phyloP scores from a whole-genome alignment of 305 asterid species.

The Fraxinus sp. region DNA sequence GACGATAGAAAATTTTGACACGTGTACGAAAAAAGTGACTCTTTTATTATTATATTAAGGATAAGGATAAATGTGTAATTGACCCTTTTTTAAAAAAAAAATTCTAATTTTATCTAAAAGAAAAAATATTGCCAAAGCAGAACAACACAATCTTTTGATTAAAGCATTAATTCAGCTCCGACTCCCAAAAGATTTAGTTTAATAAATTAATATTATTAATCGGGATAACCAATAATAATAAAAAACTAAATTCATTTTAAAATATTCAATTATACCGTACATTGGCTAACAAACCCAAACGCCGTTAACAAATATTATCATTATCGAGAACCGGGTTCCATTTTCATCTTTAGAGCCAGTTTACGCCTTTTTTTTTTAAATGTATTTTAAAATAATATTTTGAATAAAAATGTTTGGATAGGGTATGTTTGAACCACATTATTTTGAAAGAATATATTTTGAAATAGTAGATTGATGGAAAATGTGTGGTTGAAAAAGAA shows the following conservation, averaged over 20 bases:
- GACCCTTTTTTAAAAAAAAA: too few relatives aligned
- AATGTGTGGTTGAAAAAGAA: too few relatives aligned
- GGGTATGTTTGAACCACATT: too few relatives aligned
- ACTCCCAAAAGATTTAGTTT: slow-evolving; percentile 52
- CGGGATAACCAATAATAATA: slow-evolving; percentile 72
- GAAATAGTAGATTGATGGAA: too few relatives aligned
- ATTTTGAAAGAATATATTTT: too few relatives aligned
- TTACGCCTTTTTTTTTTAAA: too few relatives aligned
- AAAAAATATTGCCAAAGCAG: background rate
- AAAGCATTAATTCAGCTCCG: slow-evolving; percentile 34
- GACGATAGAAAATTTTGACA: too few relatives aligned
- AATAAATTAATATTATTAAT: slow-evolving; percentile 53
- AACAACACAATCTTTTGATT: background rate
- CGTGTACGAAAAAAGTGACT: too few relatives aligned
- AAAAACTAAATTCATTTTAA: slow-evolving; percentile 1
- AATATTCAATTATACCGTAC: slow-evolving; percentile 25
- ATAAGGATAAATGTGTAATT: background rate
- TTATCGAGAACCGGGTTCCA: slow-evolving; percentile 22
- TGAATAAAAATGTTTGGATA: too few relatives aligned
- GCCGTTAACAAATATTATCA: slow-evolving; percentile 41
- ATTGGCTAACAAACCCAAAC: slow-evolving; percentile 48
- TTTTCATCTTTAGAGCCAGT: slow-evolving; percentile 1
- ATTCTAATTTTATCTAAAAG: background rate
- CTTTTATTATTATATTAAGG: too few relatives aligned
- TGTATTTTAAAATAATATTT: too few relatives aligned